Percentiles rank a stretch among this genome's conserved stretches.
These are phyloP conservation scores for Monilinia polystroma DNA, from an alignment of 2,329 filamentous ascomycete species.

Conservation along the genomic window DNA sequence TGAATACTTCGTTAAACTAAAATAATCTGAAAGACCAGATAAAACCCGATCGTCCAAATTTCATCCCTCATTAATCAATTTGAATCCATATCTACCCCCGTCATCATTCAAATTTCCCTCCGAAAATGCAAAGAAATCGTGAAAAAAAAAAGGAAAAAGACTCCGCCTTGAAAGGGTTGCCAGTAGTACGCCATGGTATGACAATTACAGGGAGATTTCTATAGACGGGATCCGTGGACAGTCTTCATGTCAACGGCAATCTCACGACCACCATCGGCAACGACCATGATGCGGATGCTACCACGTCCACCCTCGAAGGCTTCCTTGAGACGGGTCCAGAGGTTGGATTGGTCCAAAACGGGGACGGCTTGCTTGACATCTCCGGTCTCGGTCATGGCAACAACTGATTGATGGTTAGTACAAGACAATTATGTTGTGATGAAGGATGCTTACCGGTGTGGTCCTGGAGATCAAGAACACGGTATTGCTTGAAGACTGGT, in stretches of 20 bases:
- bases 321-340: conserved; percentile 76
- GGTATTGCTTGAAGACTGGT: conserved; percentile 99
- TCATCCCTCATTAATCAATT: conserved; percentile 29
- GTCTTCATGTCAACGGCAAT: conserved; percentile 99
- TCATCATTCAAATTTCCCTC: conserved; percentile 24
- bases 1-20: conserved; percentile 23
- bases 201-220: conserved; percentile 23
- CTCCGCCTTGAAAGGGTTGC: conserved; percentile 15
- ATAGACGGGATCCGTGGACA: conserved; percentile 75
- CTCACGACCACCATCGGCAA: conserved; percentile 89
- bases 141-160: conserved; percentile 14
- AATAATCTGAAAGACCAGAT: conserved; percentile 22
- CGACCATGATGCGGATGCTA: conserved; percentile 91
- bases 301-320: conserved; percentile 91
- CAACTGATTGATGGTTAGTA: conserved; percentile 50
- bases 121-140: conserved; percentile 25
- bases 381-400: conserved; percentile 96
- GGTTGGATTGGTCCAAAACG: conserved; percentile 91
- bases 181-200: conserved; percentile 20
- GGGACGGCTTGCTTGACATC: conserved; percentile 96
- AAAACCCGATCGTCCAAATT: conserved; percentile 17
- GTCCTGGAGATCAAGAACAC: conserved; percentile 94
- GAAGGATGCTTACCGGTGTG: conserved; percentile 54
- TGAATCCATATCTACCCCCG: conserved; percentile 25
- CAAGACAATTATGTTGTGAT: conserved; percentile 23